Evolutionary conservation across 2,329 filamentous ascomycete species (phyloP), one percentile per base, ranked within the genome.

Genomic region (Ceratocystis variospora): DNA sequence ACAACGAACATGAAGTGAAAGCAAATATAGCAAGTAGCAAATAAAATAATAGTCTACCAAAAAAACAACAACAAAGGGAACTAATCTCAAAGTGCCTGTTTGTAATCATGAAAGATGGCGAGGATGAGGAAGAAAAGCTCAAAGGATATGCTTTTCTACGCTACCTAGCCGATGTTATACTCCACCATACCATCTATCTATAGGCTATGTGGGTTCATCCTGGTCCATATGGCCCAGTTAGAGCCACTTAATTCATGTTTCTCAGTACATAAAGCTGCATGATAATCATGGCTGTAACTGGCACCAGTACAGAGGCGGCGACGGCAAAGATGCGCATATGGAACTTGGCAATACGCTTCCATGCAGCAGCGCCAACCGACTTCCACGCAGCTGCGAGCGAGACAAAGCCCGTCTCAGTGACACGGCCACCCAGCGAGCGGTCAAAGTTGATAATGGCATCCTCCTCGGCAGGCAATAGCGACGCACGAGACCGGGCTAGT

Each of bases 391-490:
- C 87, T 62, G 83, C 74, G 72, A 93, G 81, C 50, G 87, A 83
- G 69, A 89, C 80, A 70, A 83, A 85, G 70, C 89, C 88, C 69
- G 80, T 83, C 65, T 88, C 89, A n/a, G 89, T 86, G 33, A 93
- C 83, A 73, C 86, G 87, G 71, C 89, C 89, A 69, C 82, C 84
- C 72, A 95, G 95, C 37, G 87, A 87, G 70, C 91, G 88, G 79
- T 97, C 93, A 72, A 97, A 96, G 41, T 90, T 87, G 45, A 97
- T 86, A 70, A 96, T 88, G 31, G 89, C 85, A 76, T 95, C 87
- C 70, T 91, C 83, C 19, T 89, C 86, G 68, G 90, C 87, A 0
- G 90, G 84, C 2, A 97, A 84, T 71, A 96, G 85, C 62, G 89
- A 93, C 5, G 92, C 91, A 74, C 96, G 90, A 45, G 96, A 86